phyloP scores from a whole-genome alignment of 2,329 filamentous ascomycete genomes.

The Davidsoniella australis region DNA sequence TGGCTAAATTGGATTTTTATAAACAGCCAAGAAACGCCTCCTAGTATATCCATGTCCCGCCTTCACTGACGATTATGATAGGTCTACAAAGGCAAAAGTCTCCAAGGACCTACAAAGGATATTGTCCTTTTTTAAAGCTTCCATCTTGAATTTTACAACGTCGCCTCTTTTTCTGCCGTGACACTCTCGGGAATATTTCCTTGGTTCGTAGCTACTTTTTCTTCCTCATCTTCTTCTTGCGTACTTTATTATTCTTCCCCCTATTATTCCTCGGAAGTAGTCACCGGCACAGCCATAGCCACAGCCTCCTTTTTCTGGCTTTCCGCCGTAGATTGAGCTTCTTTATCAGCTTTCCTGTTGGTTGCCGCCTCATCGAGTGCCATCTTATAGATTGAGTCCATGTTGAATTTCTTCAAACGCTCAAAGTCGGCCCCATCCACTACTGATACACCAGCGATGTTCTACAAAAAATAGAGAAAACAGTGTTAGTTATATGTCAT shows the following conservation, averaged over 20 bases:
- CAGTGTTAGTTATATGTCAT: neutral
- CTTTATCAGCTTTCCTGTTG: neutral
- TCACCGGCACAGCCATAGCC: neutral
- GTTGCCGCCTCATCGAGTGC: conserved; percentile 6
- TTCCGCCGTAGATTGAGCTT: neutral
- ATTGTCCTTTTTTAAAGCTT: too few species aligned
- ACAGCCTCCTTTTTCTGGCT: neutral
- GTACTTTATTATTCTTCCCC: neutral
- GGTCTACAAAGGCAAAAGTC: too few species aligned
- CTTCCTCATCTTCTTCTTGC: neutral
- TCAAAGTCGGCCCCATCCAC: conserved; percentile 55
- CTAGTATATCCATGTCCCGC: too few species aligned
- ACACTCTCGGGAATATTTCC: too few species aligned
- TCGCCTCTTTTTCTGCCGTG: too few species aligned
- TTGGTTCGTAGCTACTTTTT: neutral
- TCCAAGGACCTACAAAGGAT: too few species aligned
- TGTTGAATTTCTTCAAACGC: conserved; percentile 57
- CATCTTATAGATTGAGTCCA: conserved; percentile 51
- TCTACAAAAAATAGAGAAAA: conserved; percentile 26
- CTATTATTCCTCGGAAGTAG: neutral
- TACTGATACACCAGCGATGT: conserved; percentile 62
- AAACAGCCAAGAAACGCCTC: too few species aligned
- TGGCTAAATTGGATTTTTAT: too few species aligned
- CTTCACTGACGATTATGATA: too few species aligned
- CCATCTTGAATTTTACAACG: too few species aligned